Base-by-base conservation (phyloP, 129 eudicot genomes). In the Flaveria bidentis region DNA sequence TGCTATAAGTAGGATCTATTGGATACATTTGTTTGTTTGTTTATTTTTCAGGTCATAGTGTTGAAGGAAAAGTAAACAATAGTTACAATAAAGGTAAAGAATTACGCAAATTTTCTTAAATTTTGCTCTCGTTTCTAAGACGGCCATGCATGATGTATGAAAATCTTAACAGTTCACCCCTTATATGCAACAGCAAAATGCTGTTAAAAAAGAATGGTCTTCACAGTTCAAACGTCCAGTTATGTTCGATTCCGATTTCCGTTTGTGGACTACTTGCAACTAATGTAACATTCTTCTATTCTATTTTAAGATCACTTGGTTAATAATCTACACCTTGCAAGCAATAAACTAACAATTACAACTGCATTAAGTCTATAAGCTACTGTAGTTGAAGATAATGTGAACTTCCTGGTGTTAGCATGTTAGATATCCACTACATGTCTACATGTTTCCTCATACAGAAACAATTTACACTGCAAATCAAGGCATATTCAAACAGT, bases 331-430 rank as follows among this genome's bases (percentile, higher is more conserved):
- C 33, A 76, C 67, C 56, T 4, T 36, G 13, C 20, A 46, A 62
- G 4, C 61, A 75, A 62, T 44, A 66, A 51, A n/a, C 20, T 12
- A 57, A 44, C 26, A 69, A 9, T 47, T 6, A 55, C 18, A 2
- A 60, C 25, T 3, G 20, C 36, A 64, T 64, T 14, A 55, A 18
- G 6, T 25, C 39, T 56, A 25, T 3, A 57, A 69, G 17, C 70
- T 25, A 57, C 61, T 57, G n/a, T 69, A 56, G 6, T 57, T 69
- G 20, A 25, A 25, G 11, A 17, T 18, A 58, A 78, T 55, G 25
- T 41, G 81, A 67, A 56, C 75, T 63, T 77, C 68, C 23, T 55
- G 68, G 46, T 11, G 33, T 68, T 20, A 20, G 22, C 22, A 20
- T 68, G 25, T 71, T 71, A 11, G 30, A 61, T 63, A 75, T 61